These are phyloP conservation scores for Candida qinlingensis DNA, from an alignment of 805 yeast species.

Conservation along the genomic window DNA sequence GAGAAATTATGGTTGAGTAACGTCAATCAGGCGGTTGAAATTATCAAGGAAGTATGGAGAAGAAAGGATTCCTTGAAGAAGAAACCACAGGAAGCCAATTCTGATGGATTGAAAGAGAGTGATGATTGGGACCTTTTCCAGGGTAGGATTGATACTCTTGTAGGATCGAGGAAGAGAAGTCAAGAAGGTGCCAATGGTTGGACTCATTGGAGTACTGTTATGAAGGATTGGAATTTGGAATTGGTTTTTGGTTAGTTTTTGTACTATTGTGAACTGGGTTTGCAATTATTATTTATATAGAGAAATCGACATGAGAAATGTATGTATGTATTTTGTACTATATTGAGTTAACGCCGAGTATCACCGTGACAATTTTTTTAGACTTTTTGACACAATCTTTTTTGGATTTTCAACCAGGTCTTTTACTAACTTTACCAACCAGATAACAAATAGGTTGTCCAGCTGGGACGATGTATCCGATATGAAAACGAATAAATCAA, in stretches of 20 bases:
- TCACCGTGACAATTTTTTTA: too few relatives aligned
- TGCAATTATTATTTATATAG: too few relatives aligned
- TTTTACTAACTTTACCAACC: too few relatives aligned
- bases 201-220: conserved; percentile 63
- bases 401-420: too few relatives aligned
- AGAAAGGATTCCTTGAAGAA: conserved; percentile 38
- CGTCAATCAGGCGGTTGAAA: conserved; percentile 59
- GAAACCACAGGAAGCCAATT: neutral
- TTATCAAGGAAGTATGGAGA: conserved; percentile 68
- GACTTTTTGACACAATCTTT: too few relatives aligned
- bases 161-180: conserved; percentile 22
- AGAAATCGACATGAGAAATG: too few relatives aligned
- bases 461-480: neutral
- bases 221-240: conserved; percentile 78
- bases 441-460: too few relatives aligned
- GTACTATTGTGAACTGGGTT: too few relatives aligned
- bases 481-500: neutral
- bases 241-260: conserved; percentile 40
- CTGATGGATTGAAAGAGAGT: neutral
- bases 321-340: too few relatives aligned
- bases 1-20: conserved; percentile 61
- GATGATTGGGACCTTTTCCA: conserved; percentile 21
- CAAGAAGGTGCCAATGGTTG: conserved; percentile 42
- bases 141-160: conserved; percentile 20
- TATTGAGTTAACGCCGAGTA: too few relatives aligned